These are phyloP conservation scores for Boletus sensibilis DNA, from an alignment of 768 basidiomycete species.

Conservation along the genomic window DNA sequence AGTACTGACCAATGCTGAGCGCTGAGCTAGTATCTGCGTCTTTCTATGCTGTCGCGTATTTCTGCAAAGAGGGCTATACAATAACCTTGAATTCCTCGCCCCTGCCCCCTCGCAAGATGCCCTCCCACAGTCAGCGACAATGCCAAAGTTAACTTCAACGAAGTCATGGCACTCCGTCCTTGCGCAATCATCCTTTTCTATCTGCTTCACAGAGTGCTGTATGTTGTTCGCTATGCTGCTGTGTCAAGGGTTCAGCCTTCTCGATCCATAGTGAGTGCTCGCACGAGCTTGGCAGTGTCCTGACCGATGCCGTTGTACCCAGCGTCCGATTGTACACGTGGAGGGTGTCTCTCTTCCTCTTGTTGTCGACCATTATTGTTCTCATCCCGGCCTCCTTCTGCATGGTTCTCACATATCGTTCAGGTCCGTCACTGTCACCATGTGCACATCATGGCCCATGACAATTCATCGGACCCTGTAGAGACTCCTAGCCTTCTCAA, in stretches of 20 bases:
- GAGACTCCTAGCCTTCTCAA: conserved; percentile 28
- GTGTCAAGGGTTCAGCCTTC: conserved; percentile 59
- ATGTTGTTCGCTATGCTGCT: conserved; percentile 70
- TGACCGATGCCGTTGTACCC: not conserved
- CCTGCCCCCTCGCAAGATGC: conserved; percentile 29
- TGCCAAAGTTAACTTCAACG: conserved; percentile 18
- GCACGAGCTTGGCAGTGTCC: not conserved
- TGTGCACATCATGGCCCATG: not conserved
- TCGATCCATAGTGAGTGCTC: conserved; percentile 52
- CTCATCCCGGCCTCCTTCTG: conserved; percentile 64
- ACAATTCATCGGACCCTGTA: conserved; percentile 4
- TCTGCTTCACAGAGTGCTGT: conserved; percentile 74
- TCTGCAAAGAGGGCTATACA: conserved; percentile 56
- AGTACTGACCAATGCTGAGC: not conserved
- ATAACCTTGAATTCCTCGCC: conserved; percentile 53
- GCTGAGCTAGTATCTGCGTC: conserved; percentile 40
- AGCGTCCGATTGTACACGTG: conserved; percentile 70
- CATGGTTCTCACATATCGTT: conserved; percentile 51
- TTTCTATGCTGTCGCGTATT: conserved; percentile 61
- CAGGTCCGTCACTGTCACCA: conserved; percentile 18
- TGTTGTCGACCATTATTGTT: conserved; percentile 62
- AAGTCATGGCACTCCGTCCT: conserved; percentile 51
- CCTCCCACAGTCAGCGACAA: conserved; percentile 25
- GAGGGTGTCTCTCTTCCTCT: conserved; percentile 59
- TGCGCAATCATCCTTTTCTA: conserved; percentile 59